These are phyloP conservation scores for Bipolaris bicolor DNA, from an alignment of 2,329 filamentous ascomycete species.

Conservation along the genomic window DNA sequence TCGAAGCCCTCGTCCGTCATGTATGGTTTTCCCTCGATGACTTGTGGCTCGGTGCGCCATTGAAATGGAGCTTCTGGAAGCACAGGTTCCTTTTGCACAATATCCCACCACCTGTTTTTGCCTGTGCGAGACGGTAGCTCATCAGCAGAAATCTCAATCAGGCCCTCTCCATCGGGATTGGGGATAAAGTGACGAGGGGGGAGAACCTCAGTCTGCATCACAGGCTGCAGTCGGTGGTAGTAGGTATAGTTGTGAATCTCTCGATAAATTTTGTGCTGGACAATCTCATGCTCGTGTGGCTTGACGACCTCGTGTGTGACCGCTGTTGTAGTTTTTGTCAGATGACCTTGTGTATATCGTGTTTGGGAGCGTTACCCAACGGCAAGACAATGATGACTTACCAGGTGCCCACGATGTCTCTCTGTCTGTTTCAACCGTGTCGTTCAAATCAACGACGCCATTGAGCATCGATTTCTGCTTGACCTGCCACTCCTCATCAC, in stretches of 20 bases:
- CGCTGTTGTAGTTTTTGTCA: conserved; percentile 43
- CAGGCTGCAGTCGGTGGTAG: conserved; percentile 60
- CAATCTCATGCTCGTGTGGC: conserved; percentile 54
- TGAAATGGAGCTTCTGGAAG: conserved; percentile 10
- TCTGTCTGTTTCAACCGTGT: conserved; percentile 51
- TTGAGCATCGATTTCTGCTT: conserved; percentile 23
- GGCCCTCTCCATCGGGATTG: conserved; percentile 38
- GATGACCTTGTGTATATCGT: not conserved
- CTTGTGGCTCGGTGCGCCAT: conserved; percentile 41
- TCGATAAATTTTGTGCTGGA: conserved; percentile 56
- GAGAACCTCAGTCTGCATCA: conserved; percentile 60
- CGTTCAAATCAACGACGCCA: conserved; percentile 45
- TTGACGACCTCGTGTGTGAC: conserved; percentile 59
- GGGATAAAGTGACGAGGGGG: conserved; percentile 60
- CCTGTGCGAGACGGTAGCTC: conserved; percentile 47
- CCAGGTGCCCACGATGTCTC: conserved; percentile 49
- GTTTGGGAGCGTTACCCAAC: not conserved
- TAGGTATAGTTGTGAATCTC: conserved; percentile 63
- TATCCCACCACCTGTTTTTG: conserved; percentile 37
- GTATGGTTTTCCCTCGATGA: conserved; percentile 49
- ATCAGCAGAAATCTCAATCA: conserved; percentile 56
- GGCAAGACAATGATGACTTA: conserved; percentile 21
- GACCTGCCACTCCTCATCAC: conserved; percentile 11
- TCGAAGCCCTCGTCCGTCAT: conserved; percentile 50
- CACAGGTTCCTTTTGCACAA: conserved; percentile 30